Evolutionary conservation across 192 early-diverging fungal genomes (phyloP), one percentile per base, ranked within the genome.

Genomic region (Backusella tarrabulga): DNA sequence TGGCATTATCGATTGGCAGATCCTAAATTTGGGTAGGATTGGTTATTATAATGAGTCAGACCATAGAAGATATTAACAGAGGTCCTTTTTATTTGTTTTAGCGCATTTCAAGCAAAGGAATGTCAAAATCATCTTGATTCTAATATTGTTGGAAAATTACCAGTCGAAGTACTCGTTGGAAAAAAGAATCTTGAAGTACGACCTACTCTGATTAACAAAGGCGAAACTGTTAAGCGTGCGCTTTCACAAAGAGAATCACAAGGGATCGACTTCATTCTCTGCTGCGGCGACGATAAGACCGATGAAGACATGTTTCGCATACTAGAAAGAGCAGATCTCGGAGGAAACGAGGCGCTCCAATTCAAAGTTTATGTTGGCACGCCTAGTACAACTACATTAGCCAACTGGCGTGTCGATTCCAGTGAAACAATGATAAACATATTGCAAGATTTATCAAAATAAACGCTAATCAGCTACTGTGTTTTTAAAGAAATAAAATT

Each of bases 1-100:
- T 99, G 97, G 98, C 97, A 99, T 80, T 99, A 95, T 87, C 92
- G 98, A 44, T 89, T 94, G 71, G 93, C 97, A 6, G 98, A 99
- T 80, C 97, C 97, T 6, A 93, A 94, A 68, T 99, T 95, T 84
- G 97, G 92, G 74, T 71, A 76, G 67, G 2, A 14, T 40, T 40
- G 8, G 5, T 41, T 34, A 8, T 14, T 5, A 21, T 23, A 6
- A 26, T 14, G 1, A 9, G 2, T 9, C 54, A 21, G 2, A 29
- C 9, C 23, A 23, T 1, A 38, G 2, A 15, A 44, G 1, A 23
- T 14, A 15, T 17, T 21, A 42, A 21, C 26, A 4, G 32, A 32
- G 32, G 0, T 32, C 32, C 17, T 40, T 0, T 2, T 26, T 69
- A 38, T 38, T 1, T 71, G 26, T 36, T 35, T 35, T 34, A 76